A percentile compares a stretch with the other conserved stretches of the same genome.
These are phyloP conservation scores for Phytophthora hybrid DNA, from an alignment of 352 stramenopile genomes.

Conservation along the genomic window DNA sequence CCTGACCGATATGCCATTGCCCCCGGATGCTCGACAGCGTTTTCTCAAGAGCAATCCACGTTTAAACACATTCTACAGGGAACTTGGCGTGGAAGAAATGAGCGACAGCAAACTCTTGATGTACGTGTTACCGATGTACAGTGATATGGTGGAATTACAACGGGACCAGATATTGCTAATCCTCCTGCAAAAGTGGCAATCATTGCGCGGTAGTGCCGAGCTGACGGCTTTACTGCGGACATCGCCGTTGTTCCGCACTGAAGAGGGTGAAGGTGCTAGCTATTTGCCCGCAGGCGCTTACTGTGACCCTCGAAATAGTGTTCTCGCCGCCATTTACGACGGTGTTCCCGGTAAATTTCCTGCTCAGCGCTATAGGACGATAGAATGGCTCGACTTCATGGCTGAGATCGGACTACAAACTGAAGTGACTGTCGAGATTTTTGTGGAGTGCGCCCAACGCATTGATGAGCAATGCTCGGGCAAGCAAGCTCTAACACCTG, in stretches of 20 bases:
- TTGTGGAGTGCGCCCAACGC: slow-evolving; percentile 81
- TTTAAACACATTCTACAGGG: slow-evolving; percentile 79
- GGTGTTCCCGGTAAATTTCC: slow-evolving; percentile 70
- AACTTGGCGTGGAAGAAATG: slow-evolving; percentile 84
- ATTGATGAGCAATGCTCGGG: slow-evolving; percentile 64
- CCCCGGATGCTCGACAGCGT: slow-evolving; percentile 56
- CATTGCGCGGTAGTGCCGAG: slow-evolving; percentile 62
- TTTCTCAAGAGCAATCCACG: slow-evolving; percentile 74
- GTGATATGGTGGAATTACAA: slow-evolving; percentile 57
- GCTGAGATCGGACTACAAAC: slow-evolving; percentile 82
- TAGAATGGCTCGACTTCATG: slow-evolving; percentile 85
- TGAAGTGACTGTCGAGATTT: slow-evolving; percentile 82
- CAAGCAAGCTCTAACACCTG: slow-evolving; percentile 46
- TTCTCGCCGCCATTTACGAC: slow-evolving; percentile 78
- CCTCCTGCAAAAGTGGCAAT: slow-evolving; percentile 68
- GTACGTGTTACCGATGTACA: slow-evolving; percentile 76
- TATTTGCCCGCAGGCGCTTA: slow-evolving; percentile 64
- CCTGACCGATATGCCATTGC: slow-evolving; percentile 65
- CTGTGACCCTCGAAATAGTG: slow-evolving; percentile 84
- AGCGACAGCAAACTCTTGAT: slow-evolving; percentile 79
- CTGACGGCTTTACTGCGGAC: slow-evolving; percentile 54
- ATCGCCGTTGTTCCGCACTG: slow-evolving; percentile 63
- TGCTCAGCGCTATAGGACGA: slow-evolving; percentile 47
- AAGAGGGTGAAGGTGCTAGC: slow-evolving; percentile 43
- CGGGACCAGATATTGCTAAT: slow-evolving; percentile 59